Conservation (phyloP, 305 asterid genomes). For the Coffea humblotiana region DNA sequence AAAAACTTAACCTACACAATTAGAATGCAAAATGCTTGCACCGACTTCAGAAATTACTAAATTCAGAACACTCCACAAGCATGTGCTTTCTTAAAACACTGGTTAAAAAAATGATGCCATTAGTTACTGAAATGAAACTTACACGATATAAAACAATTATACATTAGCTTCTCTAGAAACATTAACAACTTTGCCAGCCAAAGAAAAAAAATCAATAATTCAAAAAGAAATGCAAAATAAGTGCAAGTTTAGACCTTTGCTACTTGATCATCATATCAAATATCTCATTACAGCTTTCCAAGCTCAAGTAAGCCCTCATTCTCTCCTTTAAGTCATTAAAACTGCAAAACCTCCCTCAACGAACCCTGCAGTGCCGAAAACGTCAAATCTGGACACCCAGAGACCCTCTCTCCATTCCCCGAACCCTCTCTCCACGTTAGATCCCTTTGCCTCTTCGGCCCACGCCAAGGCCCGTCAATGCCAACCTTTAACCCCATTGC, state of each 20-base stretch:
- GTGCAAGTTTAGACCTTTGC: constrained; percentile 58
- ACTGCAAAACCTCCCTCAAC: constrained; percentile 81
- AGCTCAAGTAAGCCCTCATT: constrained; percentile 76
- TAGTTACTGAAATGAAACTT: background rate
- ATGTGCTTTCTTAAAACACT: constrained; percentile 1
- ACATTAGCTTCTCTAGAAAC: background rate
- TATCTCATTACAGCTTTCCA: constrained; percentile 64
- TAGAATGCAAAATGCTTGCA: background rate
- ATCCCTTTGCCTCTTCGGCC: constrained; percentile 85
- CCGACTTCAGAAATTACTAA: background rate
- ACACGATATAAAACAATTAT: background rate
- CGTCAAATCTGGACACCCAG: constrained; percentile 33
- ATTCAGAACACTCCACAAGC: background rate
- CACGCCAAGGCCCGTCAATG: constrained; percentile 67
- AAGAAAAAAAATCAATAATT: constrained; percentile 8
- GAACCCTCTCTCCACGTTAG: constrained; percentile 46
- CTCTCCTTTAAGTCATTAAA: constrained; percentile 90
- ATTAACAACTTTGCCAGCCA: background rate
- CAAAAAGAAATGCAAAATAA: background rate
- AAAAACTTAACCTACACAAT: background rate
- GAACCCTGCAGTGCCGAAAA: constrained; percentile 60
- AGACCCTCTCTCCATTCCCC: constrained; percentile 36
- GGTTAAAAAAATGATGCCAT: background rate
- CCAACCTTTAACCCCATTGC: constrained; percentile 59
- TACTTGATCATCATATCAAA: constrained; percentile 70